Conservation (phyloP, 352 stramenopile species). For the Detonula confervacea region DNA sequence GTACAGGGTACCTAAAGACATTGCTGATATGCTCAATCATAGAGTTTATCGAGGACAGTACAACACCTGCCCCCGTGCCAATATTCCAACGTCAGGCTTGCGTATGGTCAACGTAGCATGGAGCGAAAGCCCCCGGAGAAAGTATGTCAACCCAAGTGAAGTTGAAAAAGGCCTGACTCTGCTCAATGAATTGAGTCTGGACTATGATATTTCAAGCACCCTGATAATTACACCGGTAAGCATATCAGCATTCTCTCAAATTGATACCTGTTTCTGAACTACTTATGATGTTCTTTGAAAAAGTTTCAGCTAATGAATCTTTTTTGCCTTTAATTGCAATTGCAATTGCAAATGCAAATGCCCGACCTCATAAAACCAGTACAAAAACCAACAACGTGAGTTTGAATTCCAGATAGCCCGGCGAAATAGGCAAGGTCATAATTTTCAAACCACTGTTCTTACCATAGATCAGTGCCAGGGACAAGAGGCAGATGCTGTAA, state of each 20-base stretch:
- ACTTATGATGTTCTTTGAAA: no score
- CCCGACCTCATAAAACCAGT: no score
- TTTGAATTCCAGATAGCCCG: constrained; percentile 39
- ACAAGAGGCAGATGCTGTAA: constrained; percentile 51
- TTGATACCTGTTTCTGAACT: no score
- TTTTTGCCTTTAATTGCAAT: no score
- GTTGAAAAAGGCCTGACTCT: constrained; percentile 28
- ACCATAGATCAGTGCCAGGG: constrained; percentile 59
- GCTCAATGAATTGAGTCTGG: constrained; percentile 23
- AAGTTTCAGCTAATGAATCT: no score
- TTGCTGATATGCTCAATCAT: constrained; percentile 51
- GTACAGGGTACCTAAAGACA: constrained; percentile 51
- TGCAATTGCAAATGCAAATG: no score
- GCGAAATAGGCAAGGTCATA: neutral
- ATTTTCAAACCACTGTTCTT: constrained; percentile 27
- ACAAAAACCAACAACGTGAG: constrained; percentile 52
- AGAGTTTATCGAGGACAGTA: constrained; percentile 51
- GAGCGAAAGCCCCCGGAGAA: constrained; percentile 13
- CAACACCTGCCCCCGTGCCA: constrained; percentile 24
- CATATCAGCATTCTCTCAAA: no score
- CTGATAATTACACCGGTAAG: constrained; percentile 62
- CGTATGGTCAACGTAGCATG: constrained; percentile 36
- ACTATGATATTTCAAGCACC: constrained; percentile 34
- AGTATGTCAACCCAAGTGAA: constrained; percentile 64
- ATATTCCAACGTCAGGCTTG: constrained; percentile 31